Evolutionary conservation across 108 stramenopile genomes (phyloP), one percentile per base, ranked within the genome.

Genomic region (Fragilaria radians): DNA sequence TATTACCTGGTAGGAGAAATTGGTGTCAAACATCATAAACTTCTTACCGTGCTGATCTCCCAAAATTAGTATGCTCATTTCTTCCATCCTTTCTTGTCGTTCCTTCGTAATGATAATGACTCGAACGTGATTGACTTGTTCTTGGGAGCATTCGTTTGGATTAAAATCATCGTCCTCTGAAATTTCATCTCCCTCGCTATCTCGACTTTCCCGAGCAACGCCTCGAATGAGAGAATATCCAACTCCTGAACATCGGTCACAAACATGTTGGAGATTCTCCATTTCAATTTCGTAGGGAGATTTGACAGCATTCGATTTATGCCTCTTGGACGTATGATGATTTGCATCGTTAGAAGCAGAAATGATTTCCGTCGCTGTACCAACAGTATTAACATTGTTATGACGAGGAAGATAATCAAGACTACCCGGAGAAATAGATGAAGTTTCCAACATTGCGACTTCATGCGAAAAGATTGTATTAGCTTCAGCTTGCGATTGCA

Each of bases 1-100:
- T 19, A 28, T 1, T 22, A 70, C 51, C 24, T 51, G 61, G 29
- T 70, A 59, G 5, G 61, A 62, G 52, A 62, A 70, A 3, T 32
- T 45, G 3, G 63, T 70, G 32, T 70, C 59, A 34, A 70, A 70
- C 69, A 65, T 65, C 63, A 65, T 36, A 14, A 70, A 14, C n/a
- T n/a, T 24, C 7, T 56, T n/a, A 34, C 62, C 49, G 23, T 62
- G 54, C 46, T 70, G 63, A 2, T 64, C 57, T n/a, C 69, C 63
- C 63, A 57, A 27, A 28, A 70, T 9, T 33, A 57, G 62, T 21
- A 32, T 27, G 34, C 28, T 54, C 63, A 65, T 65, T 14, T 46
- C 48, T 22, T 70, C 63, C 28, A 65, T 25, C 46, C 28, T 19
- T n/a, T 63, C 32, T 25, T 59, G 30, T 25, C 70, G 65, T 19